Evolutionary conservation across 2,329 filamentous ascomycete genomes (phyloP).

Genomic region (Lecanoromycetidae sp.): DNA sequence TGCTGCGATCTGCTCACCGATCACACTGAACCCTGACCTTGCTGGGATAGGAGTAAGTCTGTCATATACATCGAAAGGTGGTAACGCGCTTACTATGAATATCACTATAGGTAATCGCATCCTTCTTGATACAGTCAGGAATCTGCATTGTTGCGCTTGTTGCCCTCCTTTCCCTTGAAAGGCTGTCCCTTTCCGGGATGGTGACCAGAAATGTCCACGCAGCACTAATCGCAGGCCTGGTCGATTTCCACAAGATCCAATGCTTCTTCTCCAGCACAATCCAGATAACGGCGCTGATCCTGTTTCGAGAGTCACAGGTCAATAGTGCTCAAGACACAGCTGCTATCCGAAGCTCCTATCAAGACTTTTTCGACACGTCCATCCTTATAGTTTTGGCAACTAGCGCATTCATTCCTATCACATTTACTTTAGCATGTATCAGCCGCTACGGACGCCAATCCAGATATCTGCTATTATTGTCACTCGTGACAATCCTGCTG

Average conservation of each 20-base stretch:
- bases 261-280: constrained; percentile 23
- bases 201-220: constrained; percentile 1
- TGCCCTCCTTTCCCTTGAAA: neutral
- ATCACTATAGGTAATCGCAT: constrained; percentile 7
- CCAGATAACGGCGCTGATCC: constrained; percentile 20
- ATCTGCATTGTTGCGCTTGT: neutral
- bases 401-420: constrained; percentile 3
- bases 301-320: constrained; percentile 18
- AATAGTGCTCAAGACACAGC: constrained; percentile 18
- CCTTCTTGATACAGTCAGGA: constrained; percentile 9
- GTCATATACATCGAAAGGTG: neutral
- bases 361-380: constrained; percentile 1
- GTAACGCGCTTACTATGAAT: neutral
- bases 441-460: constrained; percentile 1
- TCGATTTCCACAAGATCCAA: constrained; percentile 22
- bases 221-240: constrained; percentile 5
- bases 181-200: neutral
- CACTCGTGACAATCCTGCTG: neutral
- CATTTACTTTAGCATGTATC: constrained; percentile 4
- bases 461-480: constrained; percentile 4
- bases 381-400: constrained; percentile 17
- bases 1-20: neutral
- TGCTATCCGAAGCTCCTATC: constrained; percentile 13
- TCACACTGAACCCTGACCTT: constrained; percentile 13
- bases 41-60: constrained; percentile 14